phyloP scores from a whole-genome alignment of 2,329 filamentous ascomycete species.

The Thelonectria olida region DNA sequence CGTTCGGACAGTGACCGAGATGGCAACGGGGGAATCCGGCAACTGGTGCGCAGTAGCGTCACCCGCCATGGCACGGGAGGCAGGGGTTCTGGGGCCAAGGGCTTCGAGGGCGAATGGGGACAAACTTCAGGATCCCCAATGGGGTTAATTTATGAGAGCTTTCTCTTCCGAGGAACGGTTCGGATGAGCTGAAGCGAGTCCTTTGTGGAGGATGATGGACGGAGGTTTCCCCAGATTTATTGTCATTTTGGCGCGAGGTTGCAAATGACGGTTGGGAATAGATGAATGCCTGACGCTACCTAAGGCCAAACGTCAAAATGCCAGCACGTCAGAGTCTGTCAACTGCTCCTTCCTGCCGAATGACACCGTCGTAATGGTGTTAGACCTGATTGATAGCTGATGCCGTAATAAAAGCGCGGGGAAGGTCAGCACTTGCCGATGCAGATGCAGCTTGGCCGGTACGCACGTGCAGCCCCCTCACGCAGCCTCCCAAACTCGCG shows the following conservation, averaged over 20 bases:
- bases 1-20: constrained; percentile 42
- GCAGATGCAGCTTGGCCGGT: too few species aligned
- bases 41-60: constrained; percentile 29
- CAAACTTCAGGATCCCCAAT: constrained; percentile 14
- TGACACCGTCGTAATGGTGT: too few species aligned
- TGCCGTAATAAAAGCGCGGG: too few species aligned
- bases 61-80: constrained; percentile 29
- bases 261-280: too few species aligned
- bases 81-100: constrained; percentile 10
- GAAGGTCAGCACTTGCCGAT: too few species aligned
- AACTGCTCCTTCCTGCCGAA: too few species aligned
- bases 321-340: too few species aligned
- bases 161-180: constrained; percentile 21
- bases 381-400: too few species aligned
- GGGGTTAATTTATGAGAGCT: constrained; percentile 22
- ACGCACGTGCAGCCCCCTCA: too few species aligned
- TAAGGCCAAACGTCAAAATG: too few species aligned
- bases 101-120: constrained; percentile 4
- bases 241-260: not conserved
- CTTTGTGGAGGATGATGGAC: not conserved
- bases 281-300: too few species aligned
- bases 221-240: not conserved
- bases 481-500: too few species aligned
- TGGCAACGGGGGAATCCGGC: constrained; percentile 30
- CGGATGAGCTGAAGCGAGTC: not conserved